phyloP scores from a whole-genome alignment of 1,284 basidiomycete genomes.

The Cutaneotrichosporon curvatum region DNA sequence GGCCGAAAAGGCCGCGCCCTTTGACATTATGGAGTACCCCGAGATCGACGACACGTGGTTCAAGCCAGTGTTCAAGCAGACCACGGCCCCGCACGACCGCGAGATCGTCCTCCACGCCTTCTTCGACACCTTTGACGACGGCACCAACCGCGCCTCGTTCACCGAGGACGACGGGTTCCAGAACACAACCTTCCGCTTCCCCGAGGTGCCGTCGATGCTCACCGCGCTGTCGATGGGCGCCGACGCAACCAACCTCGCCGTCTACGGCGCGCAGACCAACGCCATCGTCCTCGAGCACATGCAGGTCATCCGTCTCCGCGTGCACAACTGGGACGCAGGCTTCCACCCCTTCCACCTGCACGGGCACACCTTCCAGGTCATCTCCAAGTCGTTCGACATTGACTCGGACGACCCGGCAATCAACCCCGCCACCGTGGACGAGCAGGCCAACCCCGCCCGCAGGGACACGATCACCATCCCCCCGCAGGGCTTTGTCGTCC shows the following conservation, averaged over 20 bases:
- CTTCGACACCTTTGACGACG: constrained; percentile 49
- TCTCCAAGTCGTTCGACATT: constrained; percentile 64
- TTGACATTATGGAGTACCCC: constrained; percentile 3
- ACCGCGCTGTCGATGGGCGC: constrained; percentile 65
- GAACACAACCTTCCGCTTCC: constrained; percentile 44
- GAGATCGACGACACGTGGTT: constrained; percentile 47
- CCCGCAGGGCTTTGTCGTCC: constrained; percentile 44
- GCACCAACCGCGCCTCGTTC: constrained; percentile 47
- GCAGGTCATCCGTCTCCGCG: constrained; percentile 68
- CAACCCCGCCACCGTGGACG: constrained; percentile 72
- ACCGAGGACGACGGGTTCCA: constrained; percentile 30
- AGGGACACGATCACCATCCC: constrained; percentile 57
- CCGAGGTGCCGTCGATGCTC: constrained; percentile 64
- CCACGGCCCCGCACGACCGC: constrained; percentile 40
- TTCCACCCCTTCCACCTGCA: constrained; percentile 50
- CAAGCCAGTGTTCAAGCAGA: constrained; percentile 37
- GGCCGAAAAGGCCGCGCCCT: constrained; percentile 11
- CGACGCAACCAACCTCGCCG: constrained; percentile 59
- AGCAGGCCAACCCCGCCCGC: constrained; percentile 73
- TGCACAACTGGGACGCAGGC: constrained; percentile 65
- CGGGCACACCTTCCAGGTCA: constrained; percentile 68
- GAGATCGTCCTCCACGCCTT: constrained; percentile 44
- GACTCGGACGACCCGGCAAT: constrained; percentile 66
- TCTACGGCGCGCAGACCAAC: constrained; percentile 66
- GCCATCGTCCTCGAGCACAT: constrained; percentile 66